Conservation (phyloP, 345 rosid species). For the Theobroma cacao region DNA sequence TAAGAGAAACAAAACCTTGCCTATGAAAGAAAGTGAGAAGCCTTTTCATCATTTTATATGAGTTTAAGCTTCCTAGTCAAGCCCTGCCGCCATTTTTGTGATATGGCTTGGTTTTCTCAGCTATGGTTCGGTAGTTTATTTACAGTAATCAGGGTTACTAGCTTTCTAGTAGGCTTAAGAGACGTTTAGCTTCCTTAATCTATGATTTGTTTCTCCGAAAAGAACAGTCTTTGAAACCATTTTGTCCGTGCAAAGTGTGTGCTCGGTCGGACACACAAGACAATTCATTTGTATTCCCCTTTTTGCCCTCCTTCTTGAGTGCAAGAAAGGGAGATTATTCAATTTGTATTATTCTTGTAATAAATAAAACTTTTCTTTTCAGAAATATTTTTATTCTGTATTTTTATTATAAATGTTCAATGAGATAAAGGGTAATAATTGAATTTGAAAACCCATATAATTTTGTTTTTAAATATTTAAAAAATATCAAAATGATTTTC, state of each 20-base stretch:
- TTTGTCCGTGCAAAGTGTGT: background rate
- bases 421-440: no score
- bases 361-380: no score
- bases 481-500: background rate
- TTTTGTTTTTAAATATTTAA: no score
- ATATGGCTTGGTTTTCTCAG: background rate
- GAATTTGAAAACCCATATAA: no score
- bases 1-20: slow-evolving; percentile 10
- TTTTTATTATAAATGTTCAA: no score
- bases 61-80: background rate
- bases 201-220: background rate
- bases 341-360: no score
- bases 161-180: background rate
- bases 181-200: background rate
- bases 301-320: background rate
- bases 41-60: slow-evolving; percentile 3
- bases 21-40: slow-evolving; percentile 14
- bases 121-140: background rate
- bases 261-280: background rate
- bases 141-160: background rate
- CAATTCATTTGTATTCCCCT: background rate
- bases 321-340: no score
- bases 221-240: background rate
- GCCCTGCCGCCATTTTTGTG: slow-evolving; percentile 7
- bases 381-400: no score